A percentile compares a stretch with the other conserved stretches of the same genome.
phyloP scores from a whole-genome alignment of 805 yeast genomes.

The Schwanniomyces pseudopolymorphus region DNA sequence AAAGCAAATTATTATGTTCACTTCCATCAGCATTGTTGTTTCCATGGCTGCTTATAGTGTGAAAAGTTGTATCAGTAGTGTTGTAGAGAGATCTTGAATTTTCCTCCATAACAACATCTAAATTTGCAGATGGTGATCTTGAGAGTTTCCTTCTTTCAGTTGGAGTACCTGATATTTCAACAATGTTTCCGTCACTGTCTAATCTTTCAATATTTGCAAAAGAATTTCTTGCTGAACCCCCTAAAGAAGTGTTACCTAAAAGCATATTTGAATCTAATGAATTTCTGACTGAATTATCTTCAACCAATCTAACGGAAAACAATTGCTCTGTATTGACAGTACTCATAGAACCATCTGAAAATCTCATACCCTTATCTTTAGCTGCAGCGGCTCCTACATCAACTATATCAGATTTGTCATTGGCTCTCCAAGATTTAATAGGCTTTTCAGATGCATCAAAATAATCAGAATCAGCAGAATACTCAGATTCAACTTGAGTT shows the following conservation, averaged over 20 bases:
- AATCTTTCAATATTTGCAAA: constrained; percentile 42
- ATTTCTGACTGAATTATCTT: constrained; percentile 42
- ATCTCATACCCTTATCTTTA: constrained; percentile 54
- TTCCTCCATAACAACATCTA: constrained; percentile 32
- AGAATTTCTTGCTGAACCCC: constrained; percentile 24
- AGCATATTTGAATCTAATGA: constrained; percentile 17
- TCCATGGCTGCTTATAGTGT: constrained; percentile 6
- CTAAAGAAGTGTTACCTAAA: constrained; percentile 24
- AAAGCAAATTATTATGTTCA: constrained; percentile 15
- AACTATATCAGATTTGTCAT: constrained; percentile 26
- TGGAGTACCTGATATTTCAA: constrained; percentile 14
- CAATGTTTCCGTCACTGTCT: constrained; percentile 46
- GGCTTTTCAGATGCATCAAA: constrained; percentile 40
- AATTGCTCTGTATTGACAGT: constrained; percentile 86
- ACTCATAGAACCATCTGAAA: constrained; percentile 69
- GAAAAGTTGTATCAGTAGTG: constrained; percentile 8
- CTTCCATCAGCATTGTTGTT: constrained; percentile 4
- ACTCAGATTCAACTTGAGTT: constrained; percentile 49
- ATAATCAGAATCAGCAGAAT: constrained; percentile 22
- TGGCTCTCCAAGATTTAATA: constrained; percentile 44
- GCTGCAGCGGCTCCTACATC: constrained; percentile 7
- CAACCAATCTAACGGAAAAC: constrained; percentile 74
- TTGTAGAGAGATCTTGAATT: constrained; percentile 19
- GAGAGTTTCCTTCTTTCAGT: constrained; percentile 12
- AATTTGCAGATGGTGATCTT: constrained; percentile 23